Evolutionary conservation across 768 basidiomycete genomes (phyloP).

Genomic region (Tephrocybe sp.): DNA sequence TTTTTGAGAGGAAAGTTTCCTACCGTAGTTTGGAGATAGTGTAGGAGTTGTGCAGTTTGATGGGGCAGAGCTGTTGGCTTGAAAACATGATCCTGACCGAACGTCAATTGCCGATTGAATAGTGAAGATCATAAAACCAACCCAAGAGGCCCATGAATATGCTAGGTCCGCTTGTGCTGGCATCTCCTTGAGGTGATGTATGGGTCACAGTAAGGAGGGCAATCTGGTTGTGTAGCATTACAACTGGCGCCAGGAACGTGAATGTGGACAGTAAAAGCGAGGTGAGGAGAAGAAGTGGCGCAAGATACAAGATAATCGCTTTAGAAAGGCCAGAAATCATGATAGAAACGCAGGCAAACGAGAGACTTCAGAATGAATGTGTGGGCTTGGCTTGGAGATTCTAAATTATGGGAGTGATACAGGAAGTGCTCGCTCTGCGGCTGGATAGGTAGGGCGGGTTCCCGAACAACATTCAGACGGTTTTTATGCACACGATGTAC

Average conservation of each 20-base stretch:
- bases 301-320: conserved; percentile 62
- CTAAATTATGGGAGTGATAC: conserved; percentile 8
- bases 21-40: conserved; percentile 62
- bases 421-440: conserved; percentile 26
- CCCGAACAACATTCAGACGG: neutral
- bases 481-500: conserved; percentile 6
- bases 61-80: conserved; percentile 40
- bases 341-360: neutral
- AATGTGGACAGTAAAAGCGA: conserved; percentile 65
- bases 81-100: conserved; percentile 66
- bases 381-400: neutral
- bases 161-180: conserved; percentile 61
- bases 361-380: neutral
- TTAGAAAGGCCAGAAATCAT: conserved; percentile 77
- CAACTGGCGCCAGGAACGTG: conserved; percentile 62
- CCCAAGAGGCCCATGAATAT: conserved; percentile 67
- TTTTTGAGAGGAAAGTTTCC: conserved; percentile 15
- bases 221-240: conserved; percentile 59
- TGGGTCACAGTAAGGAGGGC: conserved; percentile 65
- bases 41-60: conserved; percentile 56
- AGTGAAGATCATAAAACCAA: conserved; percentile 21
- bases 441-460: conserved; percentile 14
- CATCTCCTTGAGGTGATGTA: conserved; percentile 34
- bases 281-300: conserved; percentile 63
- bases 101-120: neutral